Base-by-base conservation (phyloP, 148 eudicot species). In the Heliosperma pusillum region DNA sequence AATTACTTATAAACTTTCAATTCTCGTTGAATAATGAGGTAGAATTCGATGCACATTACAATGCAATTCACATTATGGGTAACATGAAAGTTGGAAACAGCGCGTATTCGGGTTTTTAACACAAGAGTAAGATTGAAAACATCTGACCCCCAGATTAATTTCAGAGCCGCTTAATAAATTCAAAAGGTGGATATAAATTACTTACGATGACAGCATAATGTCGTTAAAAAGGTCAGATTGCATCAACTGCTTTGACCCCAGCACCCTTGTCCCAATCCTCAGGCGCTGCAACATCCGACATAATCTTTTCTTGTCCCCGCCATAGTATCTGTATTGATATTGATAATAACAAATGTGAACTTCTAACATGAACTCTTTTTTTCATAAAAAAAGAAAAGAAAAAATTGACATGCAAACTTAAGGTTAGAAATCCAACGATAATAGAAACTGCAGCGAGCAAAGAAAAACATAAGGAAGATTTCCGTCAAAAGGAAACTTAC, bases 231-330 rank as follows among this genome's bases (percentile, higher is more conserved):
- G 58, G 50, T 83, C 73, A 92, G 42, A 88, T 79, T 40, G 86
- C 85, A 82, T 88, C 90, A 74, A 85, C 74, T 42, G 79, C 83
- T 81, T 75, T 88, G 57, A 90, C 83, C 69, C 91, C 93, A 79
- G 96, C 92, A 72, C 55, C 80, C 76, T 85, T 84, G 85, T 89
- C 92, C 94, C 97, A 89, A 9, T 80, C 87, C 76, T 93, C 94
- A 25, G 91, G 98, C 56, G 92, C 77, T 44, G 90, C 85, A 76
- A 86, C 90, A 80, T 82, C 89, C 68, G 86, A 79, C 93, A 89
- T 89, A 58, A 91, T 70, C 80, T 89, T 84, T 71, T 93, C 93
- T 83, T 88, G 91, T 52, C 95, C 93, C 77, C 89, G 89, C 90
- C 89, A 84, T 76, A 94, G 90, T 74, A 94, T 85, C 98, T 94